Conservation (phyloP, 2,329 filamentous ascomycete species). For the Microdochium nivale region DNA sequence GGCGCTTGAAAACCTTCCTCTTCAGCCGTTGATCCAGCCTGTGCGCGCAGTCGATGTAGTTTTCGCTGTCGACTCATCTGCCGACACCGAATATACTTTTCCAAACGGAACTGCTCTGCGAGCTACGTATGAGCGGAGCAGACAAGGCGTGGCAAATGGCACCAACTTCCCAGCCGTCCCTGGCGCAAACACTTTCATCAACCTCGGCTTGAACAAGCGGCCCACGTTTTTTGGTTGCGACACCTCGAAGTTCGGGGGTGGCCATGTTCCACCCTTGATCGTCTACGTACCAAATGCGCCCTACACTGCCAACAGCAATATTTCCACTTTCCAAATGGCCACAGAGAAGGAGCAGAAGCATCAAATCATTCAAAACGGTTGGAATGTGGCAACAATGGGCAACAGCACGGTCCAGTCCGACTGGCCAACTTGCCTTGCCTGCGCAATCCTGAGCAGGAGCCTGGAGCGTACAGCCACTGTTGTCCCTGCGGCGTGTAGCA, state of each 20-base stretch:
- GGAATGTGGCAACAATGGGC: constrained; percentile 71
- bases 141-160: constrained; percentile 47
- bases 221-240: constrained; percentile 80
- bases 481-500: constrained; percentile 62
- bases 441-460: constrained; percentile 76
- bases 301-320: constrained; percentile 68
- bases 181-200: constrained; percentile 69
- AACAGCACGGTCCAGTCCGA: constrained; percentile 66
- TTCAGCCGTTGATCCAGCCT: constrained; percentile 70
- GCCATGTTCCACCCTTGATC: constrained; percentile 50
- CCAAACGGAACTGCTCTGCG: constrained; percentile 70
- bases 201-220: constrained; percentile 62
- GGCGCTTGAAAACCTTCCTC: constrained; percentile 70
- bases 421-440: constrained; percentile 82
- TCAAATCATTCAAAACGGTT: constrained; percentile 78
- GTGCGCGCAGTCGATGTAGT: constrained; percentile 68
- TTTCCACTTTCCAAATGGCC: constrained; percentile 63
- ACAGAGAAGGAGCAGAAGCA: constrained; percentile 63
- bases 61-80: constrained; percentile 71
- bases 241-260: constrained; percentile 45
- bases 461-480: constrained; percentile 60
- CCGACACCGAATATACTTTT: constrained; percentile 61
- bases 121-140: constrained; percentile 62
- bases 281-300: constrained; percentile 86
- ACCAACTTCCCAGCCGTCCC: constrained; percentile 67